Percentiles rank a stretch among this genome's conserved stretches.
Conservation (phyloP, 192 early-diverging fungal genomes). For the Jimgerdemannia flammicorona region DNA sequence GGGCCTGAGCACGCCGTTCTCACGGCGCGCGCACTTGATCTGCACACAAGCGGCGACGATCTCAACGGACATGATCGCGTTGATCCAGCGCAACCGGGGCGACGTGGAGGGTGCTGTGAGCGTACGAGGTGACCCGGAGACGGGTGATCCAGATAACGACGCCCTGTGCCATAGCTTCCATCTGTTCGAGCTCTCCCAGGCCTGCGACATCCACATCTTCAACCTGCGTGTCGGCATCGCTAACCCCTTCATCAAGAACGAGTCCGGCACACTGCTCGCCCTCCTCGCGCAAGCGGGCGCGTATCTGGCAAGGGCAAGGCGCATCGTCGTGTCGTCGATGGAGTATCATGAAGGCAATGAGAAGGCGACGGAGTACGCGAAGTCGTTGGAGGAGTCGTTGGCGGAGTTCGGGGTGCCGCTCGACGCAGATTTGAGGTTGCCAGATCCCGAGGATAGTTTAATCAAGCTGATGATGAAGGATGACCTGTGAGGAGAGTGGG, state of each 20-base stretch:
- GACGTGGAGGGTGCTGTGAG: neutral
- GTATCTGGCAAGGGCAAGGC: neutral
- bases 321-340: neutral
- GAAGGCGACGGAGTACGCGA: neutral
- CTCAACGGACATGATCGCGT: neutral
- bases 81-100: neutral
- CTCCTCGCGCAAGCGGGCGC: neutral
- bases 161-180: neutral
- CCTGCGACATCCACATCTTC: neutral
- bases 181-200: neutral
- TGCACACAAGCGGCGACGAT: neutral
- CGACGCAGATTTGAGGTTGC: neutral
- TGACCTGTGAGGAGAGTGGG: neutral
- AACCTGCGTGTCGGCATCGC: neutral
- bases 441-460: neutral
- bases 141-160: neutral
- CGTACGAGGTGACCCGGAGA: neutral
- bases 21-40: neutral
- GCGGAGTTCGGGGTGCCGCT: neutral
- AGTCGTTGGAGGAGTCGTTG: neutral
- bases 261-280: neutral
- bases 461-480: neutral
- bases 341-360: neutral
- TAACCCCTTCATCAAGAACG: neutral
- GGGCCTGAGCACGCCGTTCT: neutral